Base-by-base conservation (phyloP, 176 grass and related monocot genomes). In the Microstegium vimineum region DNA sequence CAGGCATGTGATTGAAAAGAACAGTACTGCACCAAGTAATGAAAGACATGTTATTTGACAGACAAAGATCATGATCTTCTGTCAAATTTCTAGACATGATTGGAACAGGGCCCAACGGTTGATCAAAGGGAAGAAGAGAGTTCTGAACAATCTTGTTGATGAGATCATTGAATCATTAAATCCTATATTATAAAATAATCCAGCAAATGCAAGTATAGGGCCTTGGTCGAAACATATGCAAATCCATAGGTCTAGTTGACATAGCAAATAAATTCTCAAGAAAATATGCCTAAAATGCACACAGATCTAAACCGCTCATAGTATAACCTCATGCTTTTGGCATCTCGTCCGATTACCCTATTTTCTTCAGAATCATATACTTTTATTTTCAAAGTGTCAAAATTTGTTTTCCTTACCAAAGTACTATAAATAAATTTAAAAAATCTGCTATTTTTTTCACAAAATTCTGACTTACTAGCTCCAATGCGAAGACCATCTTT, bases 401-500 rank as follows among this genome's bases (percentile, higher is more conserved):
- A 7, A 84, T 30, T 38, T 6, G 33, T 18, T 8, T 20, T 79
- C n/a, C n/a, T n/a, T n/a, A n/a, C n/a, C n/a, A n/a, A n/a, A n/a
- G n/a, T n/a, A n/a, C n/a, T n/a, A n/a, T n/a, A n/a, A n/a, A n/a
- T n/a, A n/a, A n/a, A n/a, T n/a, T n/a, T n/a, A n/a, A n/a, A n/a
- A n/a, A n/a, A n/a, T n/a, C n/a, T n/a, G n/a, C n/a, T n/a, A n/a
- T n/a, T n/a, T n/a, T n/a, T n/a, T 47, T 62, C 7, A 78, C 8
- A 82, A 73, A 47, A 67, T 46, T 49, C 7, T 3, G 49, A 90
- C 85, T 13, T 83, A 94, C 90, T 88, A 40, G 93, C 93, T 78
- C 93, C 93, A 78, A 90, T 94, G 62, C 93, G 90, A 80, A 94
- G 82, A 64, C 93, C 93, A 81, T 92, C 62, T 80, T 83, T 76